A percentile compares a stretch with the other conserved stretches of the same genome.
These are phyloP conservation scores for Russula dissimulans DNA, from an alignment of 768 basidiomycete genomes.

Conservation along the genomic window DNA sequence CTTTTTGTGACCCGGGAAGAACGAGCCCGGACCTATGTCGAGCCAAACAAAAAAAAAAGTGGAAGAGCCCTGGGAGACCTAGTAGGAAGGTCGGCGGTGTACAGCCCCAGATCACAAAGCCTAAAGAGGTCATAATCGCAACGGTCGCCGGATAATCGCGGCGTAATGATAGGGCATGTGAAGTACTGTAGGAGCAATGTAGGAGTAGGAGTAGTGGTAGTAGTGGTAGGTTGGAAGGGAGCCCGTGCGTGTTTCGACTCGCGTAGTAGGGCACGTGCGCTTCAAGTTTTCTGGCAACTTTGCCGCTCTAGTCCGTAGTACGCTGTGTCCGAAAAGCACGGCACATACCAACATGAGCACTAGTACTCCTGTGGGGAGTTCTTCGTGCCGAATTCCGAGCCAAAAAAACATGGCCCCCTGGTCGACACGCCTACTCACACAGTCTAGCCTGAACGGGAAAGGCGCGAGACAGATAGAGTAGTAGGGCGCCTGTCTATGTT, in stretches of 20 bases:
- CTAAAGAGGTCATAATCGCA: background rate
- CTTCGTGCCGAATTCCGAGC: no score
- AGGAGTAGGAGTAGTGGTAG: background rate
- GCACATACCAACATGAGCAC: no score
- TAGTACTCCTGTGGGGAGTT: no score
- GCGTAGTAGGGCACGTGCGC: background rate
- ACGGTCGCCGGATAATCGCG: background rate
- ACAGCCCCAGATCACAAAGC: background rate
- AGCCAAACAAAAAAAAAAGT: background rate
- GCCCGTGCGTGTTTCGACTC: background rate
- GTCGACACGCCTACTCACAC: background rate
- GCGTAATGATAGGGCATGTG: background rate
- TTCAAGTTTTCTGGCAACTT: no score
- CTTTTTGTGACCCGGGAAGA: background rate
- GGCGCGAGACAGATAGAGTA: background rate
- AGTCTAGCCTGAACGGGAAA: background rate
- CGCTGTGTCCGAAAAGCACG: no score
- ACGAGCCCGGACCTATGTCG: background rate
- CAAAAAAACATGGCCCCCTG: no score
- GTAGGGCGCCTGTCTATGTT: background rate
- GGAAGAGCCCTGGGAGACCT: no score
- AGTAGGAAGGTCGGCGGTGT: background rate
- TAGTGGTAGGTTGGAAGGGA: background rate
- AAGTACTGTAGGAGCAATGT: background rate
- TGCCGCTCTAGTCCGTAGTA: no score